Percentiles rank a stretch among this genome's conserved stretches.
phyloP scores from a whole-genome alignment of 1,284 basidiomycete genomes.

The Inonotus obliquus region DNA sequence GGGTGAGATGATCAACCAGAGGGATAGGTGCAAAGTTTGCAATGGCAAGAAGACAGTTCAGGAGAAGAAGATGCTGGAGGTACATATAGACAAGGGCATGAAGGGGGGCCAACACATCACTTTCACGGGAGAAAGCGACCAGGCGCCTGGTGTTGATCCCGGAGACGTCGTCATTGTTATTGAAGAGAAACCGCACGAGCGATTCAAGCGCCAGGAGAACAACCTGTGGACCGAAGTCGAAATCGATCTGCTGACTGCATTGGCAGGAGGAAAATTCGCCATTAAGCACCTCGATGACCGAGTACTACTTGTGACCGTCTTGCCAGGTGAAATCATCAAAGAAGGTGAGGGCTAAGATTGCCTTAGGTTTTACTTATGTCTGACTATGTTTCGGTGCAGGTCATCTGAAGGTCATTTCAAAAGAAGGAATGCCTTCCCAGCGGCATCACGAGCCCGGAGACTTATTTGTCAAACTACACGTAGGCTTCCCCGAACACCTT shows the following conservation, averaged over 20 bases:
- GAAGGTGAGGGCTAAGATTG: conserved; percentile 58
- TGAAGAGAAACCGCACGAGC: conserved; percentile 91
- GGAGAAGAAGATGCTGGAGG: conserved; percentile 98
- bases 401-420: conserved; percentile 85
- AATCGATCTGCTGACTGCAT: conserved; percentile 90
- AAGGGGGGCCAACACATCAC: conserved; percentile 95
- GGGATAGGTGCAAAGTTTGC: conserved; percentile 92
- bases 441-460: conserved; percentile 97
- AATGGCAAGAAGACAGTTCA: conserved; percentile 93
- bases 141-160: conserved; percentile 85
- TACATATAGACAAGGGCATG: conserved; percentile 99
- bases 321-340: conserved; percentile 91
- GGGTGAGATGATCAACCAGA: conserved; percentile 92
- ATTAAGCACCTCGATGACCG: conserved; percentile 96
- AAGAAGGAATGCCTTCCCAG: conserved; percentile 98
- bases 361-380: conserved; percentile 1
- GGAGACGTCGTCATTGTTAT: conserved; percentile 98
- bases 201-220: conserved; percentile 91
- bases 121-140: conserved; percentile 95
- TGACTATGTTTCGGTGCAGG: conserved; percentile 41
- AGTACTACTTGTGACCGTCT: conserved; percentile 79
- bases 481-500: conserved; percentile 88
- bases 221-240: conserved; percentile 87
- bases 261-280: conserved; percentile 88
- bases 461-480: conserved; percentile 83